Conservation (phyloP, 2,329 filamentous ascomycete species). For the Calycina marina region DNA sequence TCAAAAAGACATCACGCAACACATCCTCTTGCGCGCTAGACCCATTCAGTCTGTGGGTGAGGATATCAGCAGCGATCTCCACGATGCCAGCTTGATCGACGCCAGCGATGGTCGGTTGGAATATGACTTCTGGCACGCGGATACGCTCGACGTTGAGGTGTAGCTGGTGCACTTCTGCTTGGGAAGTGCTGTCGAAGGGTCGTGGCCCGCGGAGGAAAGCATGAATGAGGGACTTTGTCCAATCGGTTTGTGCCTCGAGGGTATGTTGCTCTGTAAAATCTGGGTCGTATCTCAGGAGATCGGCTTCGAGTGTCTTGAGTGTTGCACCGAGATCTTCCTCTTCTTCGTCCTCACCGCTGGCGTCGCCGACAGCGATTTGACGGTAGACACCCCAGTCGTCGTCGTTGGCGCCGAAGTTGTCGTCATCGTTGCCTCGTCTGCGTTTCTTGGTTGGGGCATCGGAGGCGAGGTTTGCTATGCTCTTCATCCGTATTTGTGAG, state of each 20-base stretch:
- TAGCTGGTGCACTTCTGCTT: conserved; percentile 71
- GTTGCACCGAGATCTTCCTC: conserved; percentile 69
- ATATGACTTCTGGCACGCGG: conserved; percentile 82
- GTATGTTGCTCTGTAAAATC: conserved; percentile 87
- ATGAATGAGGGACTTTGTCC: conserved; percentile 84
- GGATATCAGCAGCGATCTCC: conserved; percentile 81
- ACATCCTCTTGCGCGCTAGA: conserved; percentile 49
- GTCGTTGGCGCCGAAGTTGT: conserved; percentile 93
- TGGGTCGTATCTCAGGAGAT: conserved; percentile 75
- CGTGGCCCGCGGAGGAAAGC: conserved; percentile 80
- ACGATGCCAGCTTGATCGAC: conserved; percentile 87
- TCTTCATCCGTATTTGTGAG: conserved; percentile 96
- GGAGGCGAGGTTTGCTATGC: conserved; percentile 85
- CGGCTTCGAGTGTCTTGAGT: conserved; percentile 65
- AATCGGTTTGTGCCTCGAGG: conserved; percentile 82
- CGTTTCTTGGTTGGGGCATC: conserved; percentile 77
- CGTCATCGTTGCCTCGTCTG: conserved; percentile 76
- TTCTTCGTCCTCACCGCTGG: conserved; percentile 80
- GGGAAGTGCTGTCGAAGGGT: conserved; percentile 67
- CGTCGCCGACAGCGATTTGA: conserved; percentile 71
- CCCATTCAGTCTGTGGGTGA: conserved; percentile 61
- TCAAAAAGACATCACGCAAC: conserved; percentile 78
- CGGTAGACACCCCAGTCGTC: conserved; percentile 97
- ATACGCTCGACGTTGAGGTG: conserved; percentile 96
- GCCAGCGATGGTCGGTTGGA: conserved; percentile 82